A percentile compares a stretch with the other conserved stretches of the same genome.
These are phyloP conservation scores for Huntiella omanensis DNA, from an alignment of 2,329 filamentous ascomycete species.

Conservation along the genomic window DNA sequence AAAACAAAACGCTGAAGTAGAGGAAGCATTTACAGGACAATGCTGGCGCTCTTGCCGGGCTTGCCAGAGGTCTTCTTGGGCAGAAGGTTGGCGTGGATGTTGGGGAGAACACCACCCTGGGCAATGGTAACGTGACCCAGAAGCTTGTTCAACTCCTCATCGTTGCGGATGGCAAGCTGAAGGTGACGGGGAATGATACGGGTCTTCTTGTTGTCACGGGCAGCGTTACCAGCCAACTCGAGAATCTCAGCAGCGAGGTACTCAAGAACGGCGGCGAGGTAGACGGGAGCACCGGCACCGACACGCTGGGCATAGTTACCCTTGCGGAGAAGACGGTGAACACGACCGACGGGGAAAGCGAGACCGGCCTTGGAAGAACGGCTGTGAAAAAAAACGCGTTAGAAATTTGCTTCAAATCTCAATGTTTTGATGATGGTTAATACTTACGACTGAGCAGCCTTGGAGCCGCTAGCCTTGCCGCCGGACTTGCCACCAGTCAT, in stretches of 20 bases:
- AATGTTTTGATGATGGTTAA: not conserved
- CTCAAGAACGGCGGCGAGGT: slow-evolving; percentile 93
- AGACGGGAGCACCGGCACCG: slow-evolving; percentile 96
- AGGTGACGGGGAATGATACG: slow-evolving; percentile 99
- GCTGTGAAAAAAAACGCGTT: slow-evolving; percentile 33
- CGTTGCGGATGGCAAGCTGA: slow-evolving; percentile 97
- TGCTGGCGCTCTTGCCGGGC: slow-evolving; percentile 77
- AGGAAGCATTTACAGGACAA: slow-evolving; percentile 60
- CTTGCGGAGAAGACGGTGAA: slow-evolving; percentile 96
- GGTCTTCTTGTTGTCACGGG: slow-evolving; percentile 99
- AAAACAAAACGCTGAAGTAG: slow-evolving; percentile 36
- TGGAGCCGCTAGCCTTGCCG: slow-evolving; percentile 97
- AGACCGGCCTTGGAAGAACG: slow-evolving; percentile 99
- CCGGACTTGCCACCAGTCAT: slow-evolving; percentile 99
- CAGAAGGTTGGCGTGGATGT: slow-evolving; percentile 95
- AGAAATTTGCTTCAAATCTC: not conserved
- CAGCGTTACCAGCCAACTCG: slow-evolving; percentile 94
- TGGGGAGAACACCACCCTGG: slow-evolving; percentile 90
- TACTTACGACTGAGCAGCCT: slow-evolving; percentile 97
- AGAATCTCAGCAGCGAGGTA: slow-evolving; percentile 96
- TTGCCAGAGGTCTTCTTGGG: slow-evolving; percentile 96
- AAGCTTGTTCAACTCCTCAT: slow-evolving; percentile 99
- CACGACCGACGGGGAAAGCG: slow-evolving; percentile 97
- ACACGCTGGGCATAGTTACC: slow-evolving; percentile 99
- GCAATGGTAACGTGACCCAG: slow-evolving; percentile 91